Conservation (phyloP, 2,329 filamentous ascomycete genomes). For the Ascomycota sp. region DNA sequence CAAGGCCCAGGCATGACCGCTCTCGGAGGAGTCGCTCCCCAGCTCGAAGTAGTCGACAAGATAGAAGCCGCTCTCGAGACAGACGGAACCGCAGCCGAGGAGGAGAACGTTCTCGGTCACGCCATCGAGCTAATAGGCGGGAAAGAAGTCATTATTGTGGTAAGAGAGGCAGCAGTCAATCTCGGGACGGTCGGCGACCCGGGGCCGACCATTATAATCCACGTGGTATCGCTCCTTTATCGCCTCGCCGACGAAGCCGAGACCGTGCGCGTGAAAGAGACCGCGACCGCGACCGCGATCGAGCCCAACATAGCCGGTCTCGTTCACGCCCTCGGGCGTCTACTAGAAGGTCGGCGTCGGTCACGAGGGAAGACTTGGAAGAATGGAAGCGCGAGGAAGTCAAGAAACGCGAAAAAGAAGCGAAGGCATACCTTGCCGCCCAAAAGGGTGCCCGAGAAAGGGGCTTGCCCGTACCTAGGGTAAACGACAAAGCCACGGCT, state of each 20-base stretch:
- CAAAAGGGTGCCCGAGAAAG: slow-evolving; percentile 40
- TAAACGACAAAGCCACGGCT: slow-evolving; percentile 23
- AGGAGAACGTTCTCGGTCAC: slow-evolving; percentile 10
- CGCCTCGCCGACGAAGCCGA: slow-evolving; percentile 8
- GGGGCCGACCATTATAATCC: slow-evolving; percentile 6
- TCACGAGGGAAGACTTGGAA: slow-evolving; percentile 27
- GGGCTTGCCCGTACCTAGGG: slow-evolving; percentile 34
- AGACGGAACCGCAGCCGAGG: slow-evolving; percentile 2
- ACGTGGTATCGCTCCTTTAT: slow-evolving; percentile 5
- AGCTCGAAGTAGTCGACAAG: slow-evolving; percentile 10
- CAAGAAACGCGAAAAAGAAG: slow-evolving; percentile 40
- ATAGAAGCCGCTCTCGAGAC: slow-evolving; percentile 11
- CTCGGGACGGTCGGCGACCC: slow-evolving; percentile 5
- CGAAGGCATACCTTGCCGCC: slow-evolving; percentile 41
- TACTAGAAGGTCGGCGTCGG: slow-evolving; percentile 15
- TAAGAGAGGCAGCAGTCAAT: slow-evolving; percentile 5
- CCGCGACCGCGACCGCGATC: slow-evolving; percentile 5
- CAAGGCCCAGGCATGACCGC: slow-evolving; percentile 12
- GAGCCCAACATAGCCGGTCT: slow-evolving; percentile 21
- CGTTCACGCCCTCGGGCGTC: slow-evolving; percentile 19
- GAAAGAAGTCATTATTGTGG: slow-evolving; percentile 13
- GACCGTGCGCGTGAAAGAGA: slow-evolving; percentile 8
- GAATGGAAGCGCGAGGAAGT: slow-evolving; percentile 41
- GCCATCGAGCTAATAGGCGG: slow-evolving; percentile 8
- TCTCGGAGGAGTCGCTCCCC: slow-evolving; percentile 16